Conservation (phyloP, 1,139 yeast genomes). For the Taphrina flavorubra region DNA sequence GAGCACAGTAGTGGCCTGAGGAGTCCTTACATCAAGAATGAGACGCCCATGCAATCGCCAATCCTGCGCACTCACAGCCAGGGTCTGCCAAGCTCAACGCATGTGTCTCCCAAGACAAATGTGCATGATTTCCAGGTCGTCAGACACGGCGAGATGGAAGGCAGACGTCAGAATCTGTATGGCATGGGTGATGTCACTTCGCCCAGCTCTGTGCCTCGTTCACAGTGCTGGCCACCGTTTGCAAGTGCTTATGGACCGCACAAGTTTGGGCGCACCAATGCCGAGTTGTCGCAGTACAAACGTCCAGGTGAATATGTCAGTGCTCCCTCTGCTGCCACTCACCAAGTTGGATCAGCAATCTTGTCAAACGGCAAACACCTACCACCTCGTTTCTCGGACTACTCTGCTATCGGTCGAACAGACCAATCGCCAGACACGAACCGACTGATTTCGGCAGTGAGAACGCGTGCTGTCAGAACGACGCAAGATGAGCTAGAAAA, state of each 20-base stretch:
- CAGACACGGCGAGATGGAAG: slow-evolving; percentile 3
- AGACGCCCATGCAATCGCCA: not conserved
- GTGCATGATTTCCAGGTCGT: not conserved
- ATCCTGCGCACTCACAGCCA: slow-evolving; percentile 1
- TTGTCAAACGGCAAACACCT: not conserved
- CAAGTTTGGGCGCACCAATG: slow-evolving; percentile 9
- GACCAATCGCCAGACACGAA: slow-evolving; percentile 2
- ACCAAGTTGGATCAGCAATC: not conserved
- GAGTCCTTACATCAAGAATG: slow-evolving; percentile 11
- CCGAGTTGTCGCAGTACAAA: slow-evolving; percentile 15
- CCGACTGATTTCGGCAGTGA: not conserved
- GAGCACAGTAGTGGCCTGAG: not conserved
- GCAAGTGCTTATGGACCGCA: not conserved
- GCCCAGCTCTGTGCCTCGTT: not conserved
- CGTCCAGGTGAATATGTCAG: not conserved
- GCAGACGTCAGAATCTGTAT: not conserved
- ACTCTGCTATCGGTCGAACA: not conserved
- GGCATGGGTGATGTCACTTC: not conserved
- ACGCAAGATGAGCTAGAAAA: slow-evolving; percentile 12
- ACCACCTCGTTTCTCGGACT: slow-evolving; percentile 9
- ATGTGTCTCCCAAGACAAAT: not conserved
- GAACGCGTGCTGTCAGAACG: not conserved
- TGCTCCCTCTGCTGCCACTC: not conserved
- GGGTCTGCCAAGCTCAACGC: not conserved
- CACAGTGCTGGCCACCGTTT: slow-evolving; percentile 11